Conservation (phyloP, 2,329 filamentous ascomycete genomes). For the Cordyceps cicadae region DNA sequence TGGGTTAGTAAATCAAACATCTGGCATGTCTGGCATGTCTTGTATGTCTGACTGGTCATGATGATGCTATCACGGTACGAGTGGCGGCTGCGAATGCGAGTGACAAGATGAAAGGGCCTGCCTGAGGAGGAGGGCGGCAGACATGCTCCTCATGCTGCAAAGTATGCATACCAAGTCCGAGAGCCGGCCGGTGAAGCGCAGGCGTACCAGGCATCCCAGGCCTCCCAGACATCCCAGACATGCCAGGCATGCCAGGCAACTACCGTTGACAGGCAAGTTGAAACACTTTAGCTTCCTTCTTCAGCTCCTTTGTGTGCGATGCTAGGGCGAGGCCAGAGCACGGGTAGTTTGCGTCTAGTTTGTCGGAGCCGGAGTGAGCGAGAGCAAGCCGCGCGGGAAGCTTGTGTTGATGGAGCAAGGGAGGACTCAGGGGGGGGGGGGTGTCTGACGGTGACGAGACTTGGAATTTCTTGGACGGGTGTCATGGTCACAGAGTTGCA, state of each 20-base stretch:
- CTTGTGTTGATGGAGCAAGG: too few species aligned
- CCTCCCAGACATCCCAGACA: too few species aligned
- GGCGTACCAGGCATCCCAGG: too few species aligned
- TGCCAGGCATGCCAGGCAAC: too few species aligned
- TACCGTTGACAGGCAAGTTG: not conserved
- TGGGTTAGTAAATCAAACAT: not conserved
- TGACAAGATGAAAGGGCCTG: not conserved
- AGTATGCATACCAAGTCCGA: not conserved
- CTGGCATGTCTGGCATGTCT: too few species aligned
- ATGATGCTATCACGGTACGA: not conserved
- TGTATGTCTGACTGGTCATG: not conserved
- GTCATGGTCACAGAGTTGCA: too few species aligned
- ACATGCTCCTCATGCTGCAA: too few species aligned
- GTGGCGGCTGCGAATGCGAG: not conserved
- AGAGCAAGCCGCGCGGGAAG: too few species aligned
- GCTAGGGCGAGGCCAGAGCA: too few species aligned
- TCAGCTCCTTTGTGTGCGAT: not conserved
- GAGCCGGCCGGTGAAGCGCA: too few species aligned
- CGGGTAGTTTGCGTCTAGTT: not conserved
- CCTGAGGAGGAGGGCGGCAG: not conserved
- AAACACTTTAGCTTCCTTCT: slow-evolving; percentile 2
- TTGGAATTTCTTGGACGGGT: not conserved
- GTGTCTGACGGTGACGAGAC: too few species aligned
- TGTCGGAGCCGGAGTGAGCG: not conserved
- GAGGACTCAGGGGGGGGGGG: too few species aligned